Conservation (phyloP, 1,284 basidiomycete species). For the Heterobasidion parviporum region DNA sequence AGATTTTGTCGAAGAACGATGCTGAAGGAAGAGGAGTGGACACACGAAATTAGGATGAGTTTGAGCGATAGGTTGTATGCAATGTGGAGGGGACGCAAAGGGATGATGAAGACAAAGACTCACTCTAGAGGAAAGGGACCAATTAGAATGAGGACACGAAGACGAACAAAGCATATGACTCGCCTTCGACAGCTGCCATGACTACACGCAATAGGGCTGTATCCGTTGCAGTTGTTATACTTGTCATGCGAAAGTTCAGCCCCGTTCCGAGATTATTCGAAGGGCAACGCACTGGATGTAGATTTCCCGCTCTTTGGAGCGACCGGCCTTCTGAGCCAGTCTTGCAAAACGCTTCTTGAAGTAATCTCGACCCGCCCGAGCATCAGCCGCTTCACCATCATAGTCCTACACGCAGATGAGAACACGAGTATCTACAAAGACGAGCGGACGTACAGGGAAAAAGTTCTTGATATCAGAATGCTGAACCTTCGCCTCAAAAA, state of each 20-base stretch:
- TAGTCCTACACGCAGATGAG: constrained; percentile 49
- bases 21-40: constrained; percentile 23
- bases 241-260: constrained; percentile 21
- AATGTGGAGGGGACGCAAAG: constrained; percentile 16
- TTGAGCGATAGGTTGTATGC: constrained; percentile 17
- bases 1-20: constrained; percentile 37
- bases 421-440: background rate
- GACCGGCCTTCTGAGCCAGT: constrained; percentile 74
- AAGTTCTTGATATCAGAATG: constrained; percentile 79
- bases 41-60: constrained; percentile 11
- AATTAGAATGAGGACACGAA: constrained; percentile 8
- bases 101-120: constrained; percentile 37
- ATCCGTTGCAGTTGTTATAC: constrained; percentile 91
- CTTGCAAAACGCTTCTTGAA: constrained; percentile 83
- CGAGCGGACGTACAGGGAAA: constrained; percentile 59
- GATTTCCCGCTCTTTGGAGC: constrained; percentile 82
- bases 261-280: constrained; percentile 1
- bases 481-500: constrained; percentile 78
- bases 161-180: constrained; percentile 17
- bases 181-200: constrained; percentile 90
- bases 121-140: constrained; percentile 46
- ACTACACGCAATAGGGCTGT: constrained; percentile 86
- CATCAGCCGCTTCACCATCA: constrained; percentile 64
- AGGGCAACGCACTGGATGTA: constrained; percentile 72
- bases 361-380: constrained; percentile 75